Base-by-base conservation (phyloP, 2,329 filamentous ascomycete species). In the Knufia petricola region DNA sequence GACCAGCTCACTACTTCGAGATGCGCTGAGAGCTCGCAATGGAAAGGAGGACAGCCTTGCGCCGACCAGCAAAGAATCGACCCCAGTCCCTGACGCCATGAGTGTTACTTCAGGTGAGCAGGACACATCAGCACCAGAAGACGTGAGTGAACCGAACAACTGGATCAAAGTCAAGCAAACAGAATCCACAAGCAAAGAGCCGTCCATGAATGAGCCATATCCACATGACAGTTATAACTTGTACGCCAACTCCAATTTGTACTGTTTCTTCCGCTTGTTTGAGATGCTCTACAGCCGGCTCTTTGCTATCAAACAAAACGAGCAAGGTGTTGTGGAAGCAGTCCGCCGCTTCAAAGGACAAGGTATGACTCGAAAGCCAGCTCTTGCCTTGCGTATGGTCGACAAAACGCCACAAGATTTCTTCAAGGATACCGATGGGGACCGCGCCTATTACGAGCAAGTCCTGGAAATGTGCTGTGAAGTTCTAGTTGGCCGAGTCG, bases 211-310 rank as follows among this genome's bases (percentile, higher is more conserved):
- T 52, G 85, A 88, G 45, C 82, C 85, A 50, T 94, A 92, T 67
- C 76, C 77, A 57, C 85, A 89, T 40, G 81, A 81, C 9, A 82
- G 79, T 67, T 94, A 87, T 71, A 90, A 90, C 63, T 80, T 96
- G 63, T 98, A 94, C 70, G 84, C 83, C 64, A 96, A 95, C 64
- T 79, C 87, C 59, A 87, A 84, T 2, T 83, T 98, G 51, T 95
- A 88, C 63, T 89, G 92, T 66, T 96, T 98, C 74, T 85, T 98
- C 71, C 86, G 84, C 58, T 82, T 95, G 52, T 92, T 98, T 64
- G 81, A 95, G 62, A 85, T 84, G n/a, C 72, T 98, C 3, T 96
- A 95, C 67, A 79, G 82, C 60, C 82, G 92, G 34, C 75, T 98
- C 12, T 74, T 84, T 54, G 84, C 85, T 52, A 80, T 96, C 65